These are phyloP conservation scores for Spencermartinsiella ligniputridi DNA, from an alignment of 1,139 yeast genomes.

Conservation along the genomic window DNA sequence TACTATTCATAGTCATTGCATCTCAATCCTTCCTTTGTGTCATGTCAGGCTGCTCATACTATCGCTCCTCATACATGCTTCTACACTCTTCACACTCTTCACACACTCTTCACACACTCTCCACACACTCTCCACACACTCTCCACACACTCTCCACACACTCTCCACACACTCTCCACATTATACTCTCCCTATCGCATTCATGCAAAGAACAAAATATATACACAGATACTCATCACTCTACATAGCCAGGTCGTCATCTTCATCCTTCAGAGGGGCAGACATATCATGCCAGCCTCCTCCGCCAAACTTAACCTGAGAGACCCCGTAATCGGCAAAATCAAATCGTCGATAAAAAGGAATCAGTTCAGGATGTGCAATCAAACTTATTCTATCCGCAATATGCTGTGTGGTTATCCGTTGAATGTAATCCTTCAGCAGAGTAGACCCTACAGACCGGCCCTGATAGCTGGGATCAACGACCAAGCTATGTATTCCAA, in stretches of 20 bases:
- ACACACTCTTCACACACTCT: no score
- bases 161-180: neutral
- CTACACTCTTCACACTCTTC: no score
- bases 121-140: no score
- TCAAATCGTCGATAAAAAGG: conserved; percentile 81
- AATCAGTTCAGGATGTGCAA: conserved; percentile 64
- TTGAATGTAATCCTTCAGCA: conserved; percentile 86
- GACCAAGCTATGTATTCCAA: conserved; percentile 81
- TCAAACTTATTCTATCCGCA: conserved; percentile 70
- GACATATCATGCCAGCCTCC: conserved; percentile 64
- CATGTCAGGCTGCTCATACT: no score
- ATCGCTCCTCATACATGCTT: no score
- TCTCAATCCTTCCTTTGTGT: no score
- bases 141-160: no score
- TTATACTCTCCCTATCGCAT: neutral
- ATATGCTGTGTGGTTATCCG: conserved; percentile 82
- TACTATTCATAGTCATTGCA: no score
- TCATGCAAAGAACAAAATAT: neutral
- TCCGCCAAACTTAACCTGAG: conserved; percentile 57
- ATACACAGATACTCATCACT: neutral
- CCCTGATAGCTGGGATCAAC: conserved; percentile 78
- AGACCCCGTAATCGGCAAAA: conserved; percentile 59
- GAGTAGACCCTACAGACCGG: conserved; percentile 72
- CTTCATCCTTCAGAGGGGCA: conserved; percentile 45
- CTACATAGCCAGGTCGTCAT: conserved; percentile 27